Percentiles rank a stretch among this genome's conserved stretches.
These are phyloP conservation scores for Limonomyces culmigenus DNA, from an alignment of 1,284 basidiomycete genomes.

Conservation along the genomic window DNA sequence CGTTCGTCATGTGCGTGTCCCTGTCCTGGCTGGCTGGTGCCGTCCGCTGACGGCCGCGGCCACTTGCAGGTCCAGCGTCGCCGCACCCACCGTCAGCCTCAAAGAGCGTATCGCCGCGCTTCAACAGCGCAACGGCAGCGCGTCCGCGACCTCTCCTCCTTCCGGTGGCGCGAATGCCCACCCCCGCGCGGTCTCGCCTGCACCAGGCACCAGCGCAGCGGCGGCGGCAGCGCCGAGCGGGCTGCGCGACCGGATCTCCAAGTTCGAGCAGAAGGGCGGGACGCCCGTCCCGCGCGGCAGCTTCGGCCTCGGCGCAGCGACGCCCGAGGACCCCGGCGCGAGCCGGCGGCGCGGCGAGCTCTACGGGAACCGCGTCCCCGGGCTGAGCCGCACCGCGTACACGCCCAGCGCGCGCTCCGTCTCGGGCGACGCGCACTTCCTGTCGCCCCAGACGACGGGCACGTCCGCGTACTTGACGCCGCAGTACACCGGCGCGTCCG, in stretches of 20 bases:
- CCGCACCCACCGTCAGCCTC: constrained; percentile 35
- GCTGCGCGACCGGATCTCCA: constrained; percentile 57
- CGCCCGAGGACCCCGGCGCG: constrained; percentile 24
- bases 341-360: constrained; percentile 39
- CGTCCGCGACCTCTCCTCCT: constrained; percentile 4
- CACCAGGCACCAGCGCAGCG: constrained; percentile 14
- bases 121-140: constrained; percentile 35
- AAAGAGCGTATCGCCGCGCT: constrained; percentile 65
- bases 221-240: constrained; percentile 15
- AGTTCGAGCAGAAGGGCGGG: constrained; percentile 60
- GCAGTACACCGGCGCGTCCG: too few species aligned
- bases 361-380: constrained; percentile 53
- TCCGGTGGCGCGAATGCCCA: too few species aligned
- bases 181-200: constrained; percentile 17
- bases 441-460: too few species aligned
- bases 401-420: too few species aligned
- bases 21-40: too few species aligned
- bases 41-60: too few species aligned
- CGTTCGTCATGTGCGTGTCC: too few species aligned
- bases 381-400: constrained; percentile 15
- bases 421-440: too few species aligned
- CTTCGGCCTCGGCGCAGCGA: constrained; percentile 53
- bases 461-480: too few species aligned
- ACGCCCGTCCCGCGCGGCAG: constrained; percentile 56
- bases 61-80: constrained; percentile 17